Evolutionary conservation across 2,329 filamentous ascomycete species (phyloP), one percentile per base, ranked within the genome.

Genomic region (Stachybotrys chartarum): DNA sequence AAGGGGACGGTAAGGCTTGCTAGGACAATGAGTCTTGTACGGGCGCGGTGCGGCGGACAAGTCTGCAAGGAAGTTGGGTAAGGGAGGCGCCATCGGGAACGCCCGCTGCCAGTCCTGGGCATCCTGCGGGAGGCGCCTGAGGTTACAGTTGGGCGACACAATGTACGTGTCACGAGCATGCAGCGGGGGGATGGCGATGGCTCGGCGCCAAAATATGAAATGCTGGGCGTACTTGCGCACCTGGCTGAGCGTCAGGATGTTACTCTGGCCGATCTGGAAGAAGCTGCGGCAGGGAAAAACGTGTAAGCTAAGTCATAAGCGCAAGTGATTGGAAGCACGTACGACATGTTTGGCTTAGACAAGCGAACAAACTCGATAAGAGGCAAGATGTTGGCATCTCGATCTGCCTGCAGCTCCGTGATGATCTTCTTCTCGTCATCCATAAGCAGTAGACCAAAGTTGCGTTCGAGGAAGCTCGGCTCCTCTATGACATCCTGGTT

Each of bases 141-240:
- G 81, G 64, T 96, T 87, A 58, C 91, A 91, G 68, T 96, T 95
- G 0, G 93, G 92, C 1, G 90, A 95, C 31, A 97, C 83, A 39
- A 97, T 88, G 70, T 97, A 99, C 11, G 87, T 88, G 68, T 97
- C 92, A 51, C 92, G 83, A 48, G 89, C 88, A 66, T 97, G 91
- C 6, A 99, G 81, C 0, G 94, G 94, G 5, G 91, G 89, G 46
- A 97, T 93, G 16, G 93, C 88, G 57, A 95, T 89, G 50, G 93
- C 94, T 56, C 92, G 87, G 30, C 94, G 86, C 92, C 93, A 97
- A 73, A 95, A 96, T 58, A 97, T 91, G 59, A 99, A 87, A 73
- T 97, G 94, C 56, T 90, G 88, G 10, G 92, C 91, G 59, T 96
- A 89, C 62, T 90, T 87, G 59, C 93, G 87, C 59, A 97, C 87